Base-by-base conservation (phyloP, 2,329 filamentous ascomycete genomes). In the Nemania sp. region DNA sequence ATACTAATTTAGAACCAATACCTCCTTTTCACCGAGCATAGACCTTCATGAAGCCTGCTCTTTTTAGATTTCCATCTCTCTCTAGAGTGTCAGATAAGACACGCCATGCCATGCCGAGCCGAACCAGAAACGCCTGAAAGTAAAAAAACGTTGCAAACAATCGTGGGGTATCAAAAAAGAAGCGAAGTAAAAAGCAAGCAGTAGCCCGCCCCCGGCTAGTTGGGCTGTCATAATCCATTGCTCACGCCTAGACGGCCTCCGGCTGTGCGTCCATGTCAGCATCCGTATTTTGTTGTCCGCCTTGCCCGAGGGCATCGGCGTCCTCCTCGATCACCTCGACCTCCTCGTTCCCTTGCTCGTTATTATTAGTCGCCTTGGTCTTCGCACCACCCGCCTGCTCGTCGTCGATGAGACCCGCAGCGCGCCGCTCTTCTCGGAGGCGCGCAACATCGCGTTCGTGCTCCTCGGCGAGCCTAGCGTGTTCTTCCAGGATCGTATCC, bases 401-500 rank as follows among this genome's bases (percentile, higher is more conserved):
- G 58, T 81, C 79, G 15, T 79, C 77, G n/a, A 77, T 67, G 15
- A 79, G 72, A 38, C 77, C 77, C 1, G 72, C 70, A 10, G 76
- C 77, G 18, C 76, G 73, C 6, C 77, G 73, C 73, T 83, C 82
- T 69, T 82, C 79, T 41, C 79, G 79, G 68, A 80, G 81, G 66
- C 81, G 83, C 75, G 85, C 79, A 69, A 83, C 77, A 67, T 81
- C 79, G 22, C 80, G 82, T 68, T 83, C 79, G 68, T 86, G 83
- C 73, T 84, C 82, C 58, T 79, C 77, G 63, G 81, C 79, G 24
- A 82, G 78, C 55, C 71, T 70, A 24, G 77, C 78, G 57, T 82
- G 84, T 77, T 89, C 88, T 10, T 84, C 86, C 72, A 89, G 87
- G 56, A 80, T 82, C 74, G 85, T 87, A 22, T 88, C 84, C 49